phyloP scores from a whole-genome alignment of 2,329 filamentous ascomycete species.

The Penicillium sp. region DNA sequence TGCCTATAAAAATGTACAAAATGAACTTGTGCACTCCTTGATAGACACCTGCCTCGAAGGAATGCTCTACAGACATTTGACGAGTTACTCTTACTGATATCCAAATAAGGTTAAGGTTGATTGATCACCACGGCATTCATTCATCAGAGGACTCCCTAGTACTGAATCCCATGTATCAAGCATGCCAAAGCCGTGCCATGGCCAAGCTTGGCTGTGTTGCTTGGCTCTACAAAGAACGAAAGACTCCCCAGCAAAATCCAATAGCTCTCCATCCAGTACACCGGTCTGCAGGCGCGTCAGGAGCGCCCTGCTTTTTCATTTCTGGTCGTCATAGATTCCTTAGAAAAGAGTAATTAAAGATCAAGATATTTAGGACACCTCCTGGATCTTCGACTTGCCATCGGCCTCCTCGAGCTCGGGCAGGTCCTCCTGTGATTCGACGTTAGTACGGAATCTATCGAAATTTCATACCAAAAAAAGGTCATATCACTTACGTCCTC shows the following conservation, averaged over 20 bases:
- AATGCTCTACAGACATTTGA: no score
- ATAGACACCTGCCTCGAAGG: no score
- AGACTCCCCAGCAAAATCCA: slow-evolving; percentile 16
- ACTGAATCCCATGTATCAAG: slow-evolving; percentile 6
- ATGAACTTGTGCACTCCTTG: no score
- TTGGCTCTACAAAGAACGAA: slow-evolving; percentile 18
- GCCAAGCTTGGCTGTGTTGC: slow-evolving; percentile 12
- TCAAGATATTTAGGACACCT: slow-evolving; percentile 34
- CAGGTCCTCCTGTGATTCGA: slow-evolving; percentile 70
- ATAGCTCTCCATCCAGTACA: slow-evolving; percentile 14
- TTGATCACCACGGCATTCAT: slow-evolving; percentile 17
- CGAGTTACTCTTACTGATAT: not conserved
- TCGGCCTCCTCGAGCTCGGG: slow-evolving; percentile 63
- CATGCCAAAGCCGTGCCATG: slow-evolving; percentile 5
- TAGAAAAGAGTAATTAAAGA: slow-evolving; percentile 17
- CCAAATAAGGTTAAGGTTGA: slow-evolving; percentile 2
- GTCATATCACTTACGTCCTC: slow-evolving; percentile 52
- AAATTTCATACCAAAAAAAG: not conserved
- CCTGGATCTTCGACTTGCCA: slow-evolving; percentile 44
- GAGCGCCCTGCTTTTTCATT: slow-evolving; percentile 27
- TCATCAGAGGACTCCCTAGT: slow-evolving; percentile 5
- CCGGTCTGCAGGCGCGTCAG: slow-evolving; percentile 14
- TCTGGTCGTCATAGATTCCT: slow-evolving; percentile 27
- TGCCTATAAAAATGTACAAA: no score
- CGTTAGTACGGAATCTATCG: slow-evolving; percentile 37